Evolutionary conservation across 129 eudicot genomes (phyloP), one percentile per base, ranked within the genome.

Genomic region (Kitagawia praeruptora): DNA sequence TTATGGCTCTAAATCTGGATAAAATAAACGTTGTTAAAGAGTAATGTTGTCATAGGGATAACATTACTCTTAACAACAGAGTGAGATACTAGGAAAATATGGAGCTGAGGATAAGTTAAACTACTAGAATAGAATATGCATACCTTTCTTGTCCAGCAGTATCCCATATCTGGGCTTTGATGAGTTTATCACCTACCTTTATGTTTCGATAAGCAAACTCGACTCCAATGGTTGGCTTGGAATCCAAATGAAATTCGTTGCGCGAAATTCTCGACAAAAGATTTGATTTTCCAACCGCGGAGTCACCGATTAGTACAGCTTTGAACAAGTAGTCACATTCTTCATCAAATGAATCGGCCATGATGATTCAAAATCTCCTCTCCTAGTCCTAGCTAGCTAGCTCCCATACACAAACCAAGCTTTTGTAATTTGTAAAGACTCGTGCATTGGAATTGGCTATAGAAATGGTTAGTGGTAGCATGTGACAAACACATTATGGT

Each of bases 101-200:
- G n/a, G n/a, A n/a, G n/a, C n/a, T n/a, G 61, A 61, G 73, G 37
- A 77, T 74, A 12, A 34, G 47, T 9, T 6, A 45, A 84, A 11
- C 25, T 40, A 13, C n/a, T 19, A 69, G 6, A n/a, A 80, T 9
- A 77, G 0, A n/a, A n/a, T n/a, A n/a, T 74, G 64, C 48, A 6
- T 64, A 92, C 97, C 97, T 92, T 88, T 92, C 97, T 88, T 92
- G 97, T 44, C 97, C 97, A 3, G 97, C 97, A 44, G 97, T 92
- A 58, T 92, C 97, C 95, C 97, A 92, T 74, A 92, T 86, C 70
- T 92, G 97, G 25, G 97, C 88, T 84, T 92, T 92, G 78, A 80
- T 84, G 74, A 92, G 82, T 80, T 92, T 92, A 85, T 92, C 92
- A 12, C 89, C 89, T 1, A 92, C 82, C 82, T 80, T 92, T 27